phyloP scores from a whole-genome alignment of 768 basidiomycete species.

The Tephrocybe sp. region DNA sequence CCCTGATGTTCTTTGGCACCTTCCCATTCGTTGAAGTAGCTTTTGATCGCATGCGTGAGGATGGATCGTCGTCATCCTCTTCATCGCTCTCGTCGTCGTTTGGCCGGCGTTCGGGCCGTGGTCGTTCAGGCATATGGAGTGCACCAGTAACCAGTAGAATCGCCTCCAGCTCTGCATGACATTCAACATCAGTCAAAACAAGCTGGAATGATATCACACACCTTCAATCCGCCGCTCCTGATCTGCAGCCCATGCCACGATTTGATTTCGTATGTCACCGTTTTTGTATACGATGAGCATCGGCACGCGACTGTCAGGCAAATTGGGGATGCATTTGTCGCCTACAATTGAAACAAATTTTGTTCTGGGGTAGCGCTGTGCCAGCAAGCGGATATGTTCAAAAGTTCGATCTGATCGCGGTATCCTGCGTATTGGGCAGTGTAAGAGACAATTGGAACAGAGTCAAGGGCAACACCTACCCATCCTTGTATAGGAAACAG shows the following conservation, averaged over 20 bases:
- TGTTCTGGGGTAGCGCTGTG: slow-evolving; percentile 82
- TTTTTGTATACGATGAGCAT: slow-evolving; percentile 92
- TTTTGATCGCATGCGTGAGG: slow-evolving; percentile 57
- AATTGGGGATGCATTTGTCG: slow-evolving; percentile 93
- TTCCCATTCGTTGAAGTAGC: slow-evolving; percentile 55
- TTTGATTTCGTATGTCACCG: slow-evolving; percentile 87
- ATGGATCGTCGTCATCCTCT: slow-evolving; percentile 49
- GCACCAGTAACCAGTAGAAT: slow-evolving; percentile 64
- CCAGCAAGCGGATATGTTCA: slow-evolving; percentile 67
- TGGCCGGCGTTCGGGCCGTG: slow-evolving; percentile 25
- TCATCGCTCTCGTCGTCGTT: slow-evolving; percentile 45
- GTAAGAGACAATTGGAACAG: background rate
- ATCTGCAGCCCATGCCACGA: slow-evolving; percentile 83
- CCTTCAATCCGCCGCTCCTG: slow-evolving; percentile 77
- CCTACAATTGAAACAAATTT: slow-evolving; percentile 97
- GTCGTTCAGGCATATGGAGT: slow-evolving; percentile 56
- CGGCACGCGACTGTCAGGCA: slow-evolving; percentile 87
- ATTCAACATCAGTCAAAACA: slow-evolving; percentile 7
- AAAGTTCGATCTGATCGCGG: slow-evolving; percentile 78
- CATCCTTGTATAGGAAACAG: slow-evolving; percentile 94
- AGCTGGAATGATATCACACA: slow-evolving; percentile 26
- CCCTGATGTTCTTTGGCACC: slow-evolving; percentile 55
- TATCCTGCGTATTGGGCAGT: slow-evolving; percentile 46
- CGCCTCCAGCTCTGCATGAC: slow-evolving; percentile 63
- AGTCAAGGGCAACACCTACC: slow-evolving; percentile 48